Base-by-base conservation (phyloP, 129 eudicot species). In the Deinandra increscens region DNA sequence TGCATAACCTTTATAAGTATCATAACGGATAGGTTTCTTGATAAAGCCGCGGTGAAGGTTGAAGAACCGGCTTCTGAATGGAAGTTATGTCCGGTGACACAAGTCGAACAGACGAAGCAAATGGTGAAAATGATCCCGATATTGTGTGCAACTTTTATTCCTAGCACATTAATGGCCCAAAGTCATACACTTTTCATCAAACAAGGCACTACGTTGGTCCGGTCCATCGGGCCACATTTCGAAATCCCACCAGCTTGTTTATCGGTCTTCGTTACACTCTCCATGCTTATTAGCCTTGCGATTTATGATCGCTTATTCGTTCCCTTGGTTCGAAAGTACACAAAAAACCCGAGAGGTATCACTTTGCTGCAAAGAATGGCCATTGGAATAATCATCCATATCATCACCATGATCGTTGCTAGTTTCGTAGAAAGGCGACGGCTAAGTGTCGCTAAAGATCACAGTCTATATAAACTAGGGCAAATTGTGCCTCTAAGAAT, bases 311-410 rank as follows among this genome's bases (percentile, higher is more conserved):
- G 89, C 17, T 8, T 81, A 61, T 69, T 87, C 4, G 88, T 87
- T 8, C 92, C 88, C 9, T 43, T 69, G 1, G 31, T 81, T 37
- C 67, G 86, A 2, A 77, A 73, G 17, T 68, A 75, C 74, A 91
- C 97, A 0, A 72, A 74, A 29, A 85, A 85, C 67, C 97, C 92
- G 0, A 49, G 91, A 34, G 97, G 95, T 6, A 80, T 91, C 76
- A 85, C 84, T 7, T 8, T 86, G 34, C 29, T 91, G 59, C 97
- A 91, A 61, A 74, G 96, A 59, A 80, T 91, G 78, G 73, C 76
- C 10, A 50, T 79, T 10, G 96, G 96, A 55, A 23, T 86, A 0
- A 71, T 74, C 36, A 10, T 89, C 55, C 89, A 83, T 9, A 62
- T 82, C 4, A 62, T 80, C 0, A 64, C 78, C 69, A 86, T 84